Evolutionary conservation across 73 alveolate genomes (phyloP).

Genomic region (Paramecium sonneborni): DNA sequence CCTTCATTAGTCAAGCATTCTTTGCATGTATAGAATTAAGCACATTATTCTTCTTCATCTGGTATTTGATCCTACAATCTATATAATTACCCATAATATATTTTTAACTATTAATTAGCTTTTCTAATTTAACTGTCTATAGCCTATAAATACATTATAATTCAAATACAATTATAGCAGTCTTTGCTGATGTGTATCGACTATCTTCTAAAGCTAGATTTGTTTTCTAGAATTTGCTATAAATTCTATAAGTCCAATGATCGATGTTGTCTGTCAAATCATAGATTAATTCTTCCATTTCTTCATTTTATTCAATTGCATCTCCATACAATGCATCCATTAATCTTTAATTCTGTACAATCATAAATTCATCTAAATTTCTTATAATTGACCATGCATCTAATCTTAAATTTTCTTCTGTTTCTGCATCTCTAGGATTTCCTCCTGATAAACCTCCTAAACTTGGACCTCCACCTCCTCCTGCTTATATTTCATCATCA

Average conservation of each 20-base stretch:
- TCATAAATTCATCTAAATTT: neutral
- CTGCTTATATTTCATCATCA: neutral
- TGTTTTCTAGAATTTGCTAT: neutral
- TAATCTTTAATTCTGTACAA: neutral
- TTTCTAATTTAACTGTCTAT: neutral
- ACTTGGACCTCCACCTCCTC: conserved; percentile 4
- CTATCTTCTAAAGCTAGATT: neutral
- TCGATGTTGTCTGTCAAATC: neutral
- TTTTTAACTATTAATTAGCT: neutral
- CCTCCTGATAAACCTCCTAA: conserved; percentile 15
- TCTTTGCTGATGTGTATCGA: neutral
- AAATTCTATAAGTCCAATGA: neutral
- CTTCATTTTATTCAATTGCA: neutral
- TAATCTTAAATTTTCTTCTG: conserved; percentile 15
- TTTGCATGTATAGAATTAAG: neutral
- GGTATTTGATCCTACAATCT: conserved; percentile 28
- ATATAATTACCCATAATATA: neutral
- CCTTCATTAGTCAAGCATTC: neutral
- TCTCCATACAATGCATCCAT: conserved; percentile 36
- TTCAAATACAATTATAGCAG: neutral
- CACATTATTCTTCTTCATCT: neutral
- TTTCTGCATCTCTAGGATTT: neutral
- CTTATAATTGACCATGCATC: neutral
- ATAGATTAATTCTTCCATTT: neutral
- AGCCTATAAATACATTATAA: neutral